These are phyloP conservation scores for Lactarius sanguifluus DNA, from an alignment of 768 basidiomycete genomes.

Conservation along the genomic window DNA sequence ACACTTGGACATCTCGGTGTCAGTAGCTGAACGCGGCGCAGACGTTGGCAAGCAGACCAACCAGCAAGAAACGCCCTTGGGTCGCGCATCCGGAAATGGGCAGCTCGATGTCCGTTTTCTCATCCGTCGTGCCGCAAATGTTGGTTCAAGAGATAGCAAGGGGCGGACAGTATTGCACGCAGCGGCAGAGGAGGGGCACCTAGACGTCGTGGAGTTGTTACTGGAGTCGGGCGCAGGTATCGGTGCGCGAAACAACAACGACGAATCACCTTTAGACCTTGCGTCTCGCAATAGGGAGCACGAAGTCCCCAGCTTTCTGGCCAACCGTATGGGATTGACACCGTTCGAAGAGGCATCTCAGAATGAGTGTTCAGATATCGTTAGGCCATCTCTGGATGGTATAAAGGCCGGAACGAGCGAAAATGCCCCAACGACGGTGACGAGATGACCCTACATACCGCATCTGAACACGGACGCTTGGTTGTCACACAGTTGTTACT, in stretches of 20 bases:
- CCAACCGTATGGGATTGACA: not conserved
- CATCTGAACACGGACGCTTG: not conserved
- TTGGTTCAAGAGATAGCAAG: not conserved
- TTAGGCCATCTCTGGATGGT: not conserved
- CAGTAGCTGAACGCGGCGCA: not conserved
- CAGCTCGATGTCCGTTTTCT: not conserved
- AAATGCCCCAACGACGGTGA: not conserved
- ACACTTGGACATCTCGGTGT: not conserved
- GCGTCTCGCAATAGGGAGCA: not conserved
- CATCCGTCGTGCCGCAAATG: not conserved
- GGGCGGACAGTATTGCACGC: not conserved
- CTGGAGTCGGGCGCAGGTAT: not conserved
- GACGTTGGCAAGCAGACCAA: not conserved
- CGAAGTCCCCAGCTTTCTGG: not conserved
- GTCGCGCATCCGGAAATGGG: not conserved
- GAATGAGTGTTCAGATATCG: not conserved
- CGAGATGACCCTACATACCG: not conserved
- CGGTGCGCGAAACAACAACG: constrained; percentile 1
- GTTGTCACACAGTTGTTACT: not conserved
- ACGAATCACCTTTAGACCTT: not conserved
- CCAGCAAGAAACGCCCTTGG: not conserved
- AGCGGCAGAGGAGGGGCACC: not conserved
- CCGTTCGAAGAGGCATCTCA: not conserved
- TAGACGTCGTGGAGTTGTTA: not conserved
- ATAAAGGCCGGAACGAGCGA: not conserved